Base-by-base conservation (phyloP, 768 basidiomycete species). In the Agrocybe pediades region DNA sequence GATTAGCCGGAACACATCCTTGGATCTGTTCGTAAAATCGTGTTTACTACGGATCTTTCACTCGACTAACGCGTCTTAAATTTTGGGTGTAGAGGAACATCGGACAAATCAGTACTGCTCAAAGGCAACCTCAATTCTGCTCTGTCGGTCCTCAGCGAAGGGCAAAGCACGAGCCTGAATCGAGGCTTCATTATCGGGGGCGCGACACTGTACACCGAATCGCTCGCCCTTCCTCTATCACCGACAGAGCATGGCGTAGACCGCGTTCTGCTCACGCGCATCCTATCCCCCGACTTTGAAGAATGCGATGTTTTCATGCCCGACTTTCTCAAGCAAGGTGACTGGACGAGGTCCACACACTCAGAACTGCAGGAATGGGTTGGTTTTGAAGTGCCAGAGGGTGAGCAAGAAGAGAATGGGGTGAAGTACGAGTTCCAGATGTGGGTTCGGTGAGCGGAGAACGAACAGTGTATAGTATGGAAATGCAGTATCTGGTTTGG, bases 391-490 rank as follows among this genome's bases (percentile, higher is more conserved):
- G 90, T 95, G 44, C 80, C 87, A 11, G 74, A 78, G 56, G 93
- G 91, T 3, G 71, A 82, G 62, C 87, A 91, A 68, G 83, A 85
- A 67, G 94, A 97, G 70, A 88, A 89, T 50, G 92, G 87, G 9
- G 76, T 92, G 41, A 76, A 80, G 59, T 99, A 95, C 68, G 90
- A 92, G 73, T 97, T 87, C 70, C 92, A 99, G 75, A 94, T 99
- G 94, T 99, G 96, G 96, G 78, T 84, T 46, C 80, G 82, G 48
- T 67, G 65, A 17, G 41, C n/a, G 45, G 55, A 59, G 52, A 51
- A 25, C 19, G 57, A 47, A 52, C 21, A 47, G 19, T 41, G 45
- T 54, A 54, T 49, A 20, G 23, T n/a, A n/a, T n/a, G n/a, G n/a
- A n/a, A n/a, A n/a, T n/a, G n/a, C n/a, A n/a, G n/a, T n/a, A n/a